Percentiles rank a stretch among this genome's conserved stretches.
phyloP scores from a whole-genome alignment of 306 rosid genomes.

The Cucumis cinereus region DNA sequence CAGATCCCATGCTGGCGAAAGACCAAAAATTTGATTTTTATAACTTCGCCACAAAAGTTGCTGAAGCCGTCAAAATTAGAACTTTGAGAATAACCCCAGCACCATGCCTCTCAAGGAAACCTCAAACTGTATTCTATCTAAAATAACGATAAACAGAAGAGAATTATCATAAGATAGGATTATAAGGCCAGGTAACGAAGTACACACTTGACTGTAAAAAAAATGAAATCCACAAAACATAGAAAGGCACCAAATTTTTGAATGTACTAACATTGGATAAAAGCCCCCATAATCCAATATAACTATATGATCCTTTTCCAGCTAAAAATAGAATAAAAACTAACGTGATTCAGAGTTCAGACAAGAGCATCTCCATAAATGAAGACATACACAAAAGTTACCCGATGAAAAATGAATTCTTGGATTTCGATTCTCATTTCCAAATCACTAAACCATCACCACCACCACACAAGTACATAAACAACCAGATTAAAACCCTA shows the following conservation, averaged over 20 bases:
- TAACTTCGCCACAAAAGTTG: background rate
- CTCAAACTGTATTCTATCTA: slow-evolving; percentile 7
- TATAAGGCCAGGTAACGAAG: background rate
- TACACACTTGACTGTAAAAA: background rate
- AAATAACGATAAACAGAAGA: background rate
- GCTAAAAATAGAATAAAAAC: background rate
- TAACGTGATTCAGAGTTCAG: background rate
- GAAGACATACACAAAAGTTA: background rate
- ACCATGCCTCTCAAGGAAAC: slow-evolving; percentile 9
- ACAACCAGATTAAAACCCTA: background rate
- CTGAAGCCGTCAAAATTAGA: slow-evolving; percentile 14
- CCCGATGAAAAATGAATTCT: background rate
- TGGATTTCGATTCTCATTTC: slow-evolving; percentile 8
- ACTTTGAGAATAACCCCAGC: slow-evolving; percentile 7
- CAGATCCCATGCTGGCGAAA: slow-evolving; percentile 36
- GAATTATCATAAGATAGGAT: background rate
- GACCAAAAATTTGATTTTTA: background rate
- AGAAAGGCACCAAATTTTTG: background rate
- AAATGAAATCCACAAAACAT: background rate
- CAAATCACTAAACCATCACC: background rate
- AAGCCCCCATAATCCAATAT: background rate
- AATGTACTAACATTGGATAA: background rate
- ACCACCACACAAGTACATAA: background rate
- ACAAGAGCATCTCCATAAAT: background rate
- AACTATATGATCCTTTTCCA: background rate